Base-by-base conservation (phyloP, 2,329 filamentous ascomycete species). In the Colletotrichum destructivum region DNA sequence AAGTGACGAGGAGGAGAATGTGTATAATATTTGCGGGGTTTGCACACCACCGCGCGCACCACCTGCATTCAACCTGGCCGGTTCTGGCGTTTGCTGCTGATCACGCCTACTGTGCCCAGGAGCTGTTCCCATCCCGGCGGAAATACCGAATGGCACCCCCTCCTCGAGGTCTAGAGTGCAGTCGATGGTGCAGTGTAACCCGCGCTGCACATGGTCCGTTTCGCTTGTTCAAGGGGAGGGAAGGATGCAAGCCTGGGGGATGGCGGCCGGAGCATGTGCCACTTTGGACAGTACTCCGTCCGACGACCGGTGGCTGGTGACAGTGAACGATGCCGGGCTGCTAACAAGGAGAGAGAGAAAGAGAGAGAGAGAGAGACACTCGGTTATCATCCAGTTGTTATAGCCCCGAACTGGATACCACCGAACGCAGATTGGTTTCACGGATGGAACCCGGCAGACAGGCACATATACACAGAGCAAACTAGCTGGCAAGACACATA, bases 121-220 rank as follows among this genome's bases (percentile, higher is more conserved):
- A 65, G 66, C 61, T 66, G 60, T 72, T 68, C 64, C 69, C 64
- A 26, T 65, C 60, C 60, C 64, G 55, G 64, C 65, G 69, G 55
- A 60, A 54, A 69, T 69, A 69, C 72, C 72, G 69, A 73, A 73
- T 72, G 60, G 18, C 31, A 73, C 69, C 52, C 69, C 52, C 26
- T 26, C 26, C 26, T 51, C 23, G 42, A 44, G 49, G 26, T 59
- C 62, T 55, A 31, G 40, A 26, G 13, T 23, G 54, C 38, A 46
- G 21, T 42, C 21, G 47, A 69, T 72, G 56, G 64, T 59, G 57
- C 47, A 59, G 69, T 69, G 69, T 65, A 61, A 73, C 69, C 31
- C 35, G 61, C 56, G 44, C 26, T 64, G 62, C 38, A 60, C 59
- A 51, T 54, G 35, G 62, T 67, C n/a, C 38, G 42, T 60, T 62